These are phyloP conservation scores for Solanum etuberosum DNA, from an alignment of 257 asterid species.

Conservation along the genomic window DNA sequence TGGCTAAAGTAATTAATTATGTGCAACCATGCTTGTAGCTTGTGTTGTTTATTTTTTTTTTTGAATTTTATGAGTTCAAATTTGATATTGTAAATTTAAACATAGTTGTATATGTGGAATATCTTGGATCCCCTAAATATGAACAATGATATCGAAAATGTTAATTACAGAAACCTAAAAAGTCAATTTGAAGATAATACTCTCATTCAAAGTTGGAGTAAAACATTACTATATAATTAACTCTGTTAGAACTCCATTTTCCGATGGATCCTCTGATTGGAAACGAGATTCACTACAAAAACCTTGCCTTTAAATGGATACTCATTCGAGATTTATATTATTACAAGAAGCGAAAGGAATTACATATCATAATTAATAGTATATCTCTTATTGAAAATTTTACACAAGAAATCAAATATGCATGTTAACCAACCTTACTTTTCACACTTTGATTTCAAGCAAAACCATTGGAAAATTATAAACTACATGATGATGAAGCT, in stretches of 20 bases:
- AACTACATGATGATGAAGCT: not conserved
- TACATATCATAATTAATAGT: not conserved
- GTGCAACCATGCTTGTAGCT: not conserved
- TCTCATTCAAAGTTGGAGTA: too few relatives aligned
- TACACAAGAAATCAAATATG: not conserved
- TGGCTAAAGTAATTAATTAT: not conserved
- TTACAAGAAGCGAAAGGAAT: not conserved
- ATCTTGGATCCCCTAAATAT: not conserved
- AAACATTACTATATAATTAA: too few relatives aligned
- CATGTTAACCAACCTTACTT: not conserved
- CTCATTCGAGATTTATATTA: too few relatives aligned
- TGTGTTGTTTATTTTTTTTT: not conserved
- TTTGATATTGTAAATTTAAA: not conserved
- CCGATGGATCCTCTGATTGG: too few relatives aligned
- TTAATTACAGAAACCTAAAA: not conserved
- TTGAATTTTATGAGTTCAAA: not conserved
- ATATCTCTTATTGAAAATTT: not conserved
- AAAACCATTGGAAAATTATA: not conserved
- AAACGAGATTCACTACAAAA: not conserved
- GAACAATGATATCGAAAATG: not conserved
- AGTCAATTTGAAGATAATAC: not conserved
- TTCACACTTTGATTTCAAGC: not conserved
- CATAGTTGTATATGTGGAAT: not conserved
- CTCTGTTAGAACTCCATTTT: too few relatives aligned
- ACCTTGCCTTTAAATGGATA: too few relatives aligned